A percentile compares a stretch with the other conserved stretches of the same genome.
phyloP scores from a whole-genome alignment of 495 filamentous ascomycete genomes.

The Penicillium dipodomyicola region DNA sequence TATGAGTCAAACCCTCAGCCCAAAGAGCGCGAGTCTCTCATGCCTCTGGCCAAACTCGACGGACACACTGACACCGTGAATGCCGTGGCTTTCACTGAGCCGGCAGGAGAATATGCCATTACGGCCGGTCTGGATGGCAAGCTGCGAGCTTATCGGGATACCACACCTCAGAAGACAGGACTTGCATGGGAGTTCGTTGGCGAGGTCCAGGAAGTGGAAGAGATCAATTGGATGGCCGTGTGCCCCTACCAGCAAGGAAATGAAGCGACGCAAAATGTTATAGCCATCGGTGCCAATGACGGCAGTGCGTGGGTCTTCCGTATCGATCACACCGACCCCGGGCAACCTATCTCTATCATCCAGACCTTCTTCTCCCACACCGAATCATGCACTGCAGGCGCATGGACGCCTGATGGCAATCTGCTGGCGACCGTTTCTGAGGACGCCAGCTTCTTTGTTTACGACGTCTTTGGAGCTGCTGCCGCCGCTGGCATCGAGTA shows the following conservation, averaged over 20 bases:
- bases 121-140: slow-evolving; percentile 84
- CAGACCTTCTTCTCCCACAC: slow-evolving; percentile 92
- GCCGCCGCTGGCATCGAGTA: slow-evolving; percentile 69
- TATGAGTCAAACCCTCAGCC: slow-evolving; percentile 67
- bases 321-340: slow-evolving; percentile 62
- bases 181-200: slow-evolving; percentile 60
- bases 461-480: slow-evolving; percentile 85
- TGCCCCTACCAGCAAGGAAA: slow-evolving; percentile 63
- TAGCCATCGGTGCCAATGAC: slow-evolving; percentile 90
- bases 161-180: slow-evolving; percentile 40
- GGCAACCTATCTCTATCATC: slow-evolving; percentile 69
- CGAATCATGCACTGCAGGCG: slow-evolving; percentile 78
- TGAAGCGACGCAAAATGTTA: slow-evolving; percentile 67
- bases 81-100: slow-evolving; percentile 77
- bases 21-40: slow-evolving; percentile 55
- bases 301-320: slow-evolving; percentile 94
- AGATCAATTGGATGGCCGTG: slow-evolving; percentile 85
- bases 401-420: slow-evolving; percentile 86
- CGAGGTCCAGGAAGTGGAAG: slow-evolving; percentile 81
- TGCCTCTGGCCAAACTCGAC: slow-evolving; percentile 64
- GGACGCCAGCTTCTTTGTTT: slow-evolving; percentile 85
- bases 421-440: slow-evolving; percentile 88
- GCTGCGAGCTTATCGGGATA: slow-evolving; percentile 54
- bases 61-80: slow-evolving; percentile 92
- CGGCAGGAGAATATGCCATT: slow-evolving; percentile 77